Evolutionary conservation across 768 basidiomycete species (phyloP).

Genomic region (Kwoniella pini): DNA sequence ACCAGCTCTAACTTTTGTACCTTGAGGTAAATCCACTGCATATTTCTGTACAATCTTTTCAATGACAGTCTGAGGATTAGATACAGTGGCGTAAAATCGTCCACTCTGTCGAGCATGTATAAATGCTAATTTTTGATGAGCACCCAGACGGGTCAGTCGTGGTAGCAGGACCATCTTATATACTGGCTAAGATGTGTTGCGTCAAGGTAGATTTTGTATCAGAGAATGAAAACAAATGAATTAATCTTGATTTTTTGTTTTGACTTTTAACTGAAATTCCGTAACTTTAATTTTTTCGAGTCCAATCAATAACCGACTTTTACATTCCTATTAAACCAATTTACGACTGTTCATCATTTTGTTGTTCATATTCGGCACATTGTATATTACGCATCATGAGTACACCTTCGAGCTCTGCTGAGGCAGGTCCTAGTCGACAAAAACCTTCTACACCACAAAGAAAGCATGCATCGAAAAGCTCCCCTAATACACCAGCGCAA

Average conservation of each 20-base stretch:
- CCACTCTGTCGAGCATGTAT: slow-evolving; percentile 11
- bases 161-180: slow-evolving; percentile 12
- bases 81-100: slow-evolving; percentile 40
- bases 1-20: slow-evolving; percentile 80
- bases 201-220: too few species aligned
- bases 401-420: not conserved
- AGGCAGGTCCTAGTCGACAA: slow-evolving; percentile 20
- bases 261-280: not conserved
- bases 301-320: slow-evolving; percentile 19
- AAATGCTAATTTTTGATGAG: slow-evolving; percentile 9
- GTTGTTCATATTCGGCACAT: not conserved
- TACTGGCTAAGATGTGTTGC: too few species aligned
- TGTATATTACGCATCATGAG: slow-evolving; percentile 1
- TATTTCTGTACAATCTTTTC: slow-evolving; percentile 98
- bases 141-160: slow-evolving; percentile 8
- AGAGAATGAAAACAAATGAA: too few species aligned
- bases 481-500: not conserved
- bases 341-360: not conserved
- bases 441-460: slow-evolving; percentile 9
- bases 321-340: not conserved
- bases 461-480: not conserved
- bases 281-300: slow-evolving; percentile 5
- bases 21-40: slow-evolving; percentile 80
- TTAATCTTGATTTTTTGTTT: not conserved
- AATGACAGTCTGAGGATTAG: slow-evolving; percentile 72